Conservation (phyloP, 2,329 filamentous ascomycete genomes). For the Allantophomopsis cytisporea region DNA sequence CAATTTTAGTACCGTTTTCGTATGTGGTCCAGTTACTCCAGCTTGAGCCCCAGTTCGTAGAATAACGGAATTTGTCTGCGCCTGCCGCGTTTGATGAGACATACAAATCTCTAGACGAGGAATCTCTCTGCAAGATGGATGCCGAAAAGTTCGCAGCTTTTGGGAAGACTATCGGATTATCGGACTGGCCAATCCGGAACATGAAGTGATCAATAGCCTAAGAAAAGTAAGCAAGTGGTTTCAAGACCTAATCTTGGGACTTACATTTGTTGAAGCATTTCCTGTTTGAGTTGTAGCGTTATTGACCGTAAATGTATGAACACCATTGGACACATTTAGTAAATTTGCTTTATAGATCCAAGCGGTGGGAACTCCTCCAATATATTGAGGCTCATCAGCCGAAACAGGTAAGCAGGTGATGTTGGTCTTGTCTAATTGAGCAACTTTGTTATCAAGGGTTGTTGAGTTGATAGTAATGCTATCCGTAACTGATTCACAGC, state of each 20-base stretch:
- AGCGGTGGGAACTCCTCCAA: conserved; percentile 36
- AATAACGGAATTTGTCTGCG: conserved; percentile 48
- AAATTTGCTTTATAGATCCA: conserved; percentile 40
- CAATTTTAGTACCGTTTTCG: conserved; percentile 23
- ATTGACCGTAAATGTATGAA: conserved; percentile 42
- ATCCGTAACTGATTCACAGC: conserved; percentile 38
- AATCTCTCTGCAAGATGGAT: conserved; percentile 30
- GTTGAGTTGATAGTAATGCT: conserved; percentile 37
- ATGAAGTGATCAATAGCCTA: conserved; percentile 43
- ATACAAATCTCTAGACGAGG: conserved; percentile 25
- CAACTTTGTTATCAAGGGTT: conserved; percentile 28
- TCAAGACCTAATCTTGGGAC: no score
- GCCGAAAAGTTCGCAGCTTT: conserved; percentile 41
- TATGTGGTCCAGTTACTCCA: conserved; percentile 47
- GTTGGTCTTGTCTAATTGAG: conserved; percentile 27
- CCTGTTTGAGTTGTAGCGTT: conserved; percentile 32
- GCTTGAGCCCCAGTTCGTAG: conserved; percentile 42
- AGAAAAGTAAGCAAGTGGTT: no score
- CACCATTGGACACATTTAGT: conserved; percentile 41
- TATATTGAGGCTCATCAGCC: conserved; percentile 21
- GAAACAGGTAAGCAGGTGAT: conserved; percentile 29
- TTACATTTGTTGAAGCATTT: conserved; percentile 25
- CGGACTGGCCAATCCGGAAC: conserved; percentile 39
- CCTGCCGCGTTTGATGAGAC: conserved; percentile 46
- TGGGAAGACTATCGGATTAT: conserved; percentile 48